Conservation (phyloP, 352 stramenopile species). For the Phytophthora hybrid region DNA sequence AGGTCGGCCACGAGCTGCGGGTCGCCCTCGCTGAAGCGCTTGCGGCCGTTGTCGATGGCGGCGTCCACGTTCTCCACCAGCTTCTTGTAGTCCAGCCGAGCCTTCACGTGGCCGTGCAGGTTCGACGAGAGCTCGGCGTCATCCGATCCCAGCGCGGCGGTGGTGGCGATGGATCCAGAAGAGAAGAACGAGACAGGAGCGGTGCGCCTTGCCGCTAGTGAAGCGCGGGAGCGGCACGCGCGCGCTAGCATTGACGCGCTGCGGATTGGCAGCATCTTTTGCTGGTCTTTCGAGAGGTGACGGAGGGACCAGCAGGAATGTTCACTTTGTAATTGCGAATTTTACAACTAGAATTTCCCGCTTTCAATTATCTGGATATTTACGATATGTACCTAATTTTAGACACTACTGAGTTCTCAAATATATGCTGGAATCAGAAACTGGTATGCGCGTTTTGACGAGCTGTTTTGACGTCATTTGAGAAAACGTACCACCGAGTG, state of each 20-base stretch:
- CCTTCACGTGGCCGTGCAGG: slow-evolving; percentile 69
- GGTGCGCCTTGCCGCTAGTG: not conserved
- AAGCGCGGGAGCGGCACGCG: slow-evolving; percentile 2
- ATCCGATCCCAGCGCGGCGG: slow-evolving; percentile 5
- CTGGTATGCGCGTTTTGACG: no score
- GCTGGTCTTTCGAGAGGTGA: not conserved
- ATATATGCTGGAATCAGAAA: no score
- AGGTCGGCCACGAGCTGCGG: slow-evolving; percentile 68
- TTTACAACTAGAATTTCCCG: no score
- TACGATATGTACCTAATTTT: no score
- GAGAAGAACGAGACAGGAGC: slow-evolving; percentile 1
- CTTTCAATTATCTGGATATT: no score
- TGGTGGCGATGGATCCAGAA: slow-evolving; percentile 22
- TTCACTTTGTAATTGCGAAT: no score
- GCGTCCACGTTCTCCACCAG: slow-evolving; percentile 64
- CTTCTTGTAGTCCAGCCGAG: slow-evolving; percentile 82
- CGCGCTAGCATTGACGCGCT: slow-evolving; percentile 12
- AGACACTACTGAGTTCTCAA: no score
- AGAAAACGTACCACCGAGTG: no score
- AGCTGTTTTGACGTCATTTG: no score
- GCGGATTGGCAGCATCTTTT: slow-evolving; percentile 22
- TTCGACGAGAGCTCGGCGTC: slow-evolving; percentile 41
- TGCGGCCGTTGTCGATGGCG: slow-evolving; percentile 64
- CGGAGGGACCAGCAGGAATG: no score
- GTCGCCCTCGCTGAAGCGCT: slow-evolving; percentile 74